Conservation (phyloP, 805 yeast genomes). For the Sugiyamaella chiloensis region DNA sequence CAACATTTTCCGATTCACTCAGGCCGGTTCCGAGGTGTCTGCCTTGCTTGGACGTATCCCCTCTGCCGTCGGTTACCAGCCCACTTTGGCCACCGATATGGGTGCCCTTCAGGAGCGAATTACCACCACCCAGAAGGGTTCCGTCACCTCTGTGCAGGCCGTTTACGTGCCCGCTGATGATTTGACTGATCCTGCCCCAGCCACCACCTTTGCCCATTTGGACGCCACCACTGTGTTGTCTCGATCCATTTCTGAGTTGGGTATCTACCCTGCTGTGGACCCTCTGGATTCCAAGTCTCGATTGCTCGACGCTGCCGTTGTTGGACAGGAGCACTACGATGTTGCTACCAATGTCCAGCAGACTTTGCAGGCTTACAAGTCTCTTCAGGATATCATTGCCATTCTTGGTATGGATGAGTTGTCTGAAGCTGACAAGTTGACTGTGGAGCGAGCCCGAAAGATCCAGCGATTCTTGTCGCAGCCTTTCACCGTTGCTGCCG, state of each 20-base stretch:
- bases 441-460: slow-evolving; percentile 99
- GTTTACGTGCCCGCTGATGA: slow-evolving; percentile 99
- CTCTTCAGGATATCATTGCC: slow-evolving; percentile 99
- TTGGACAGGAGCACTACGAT: slow-evolving; percentile 98
- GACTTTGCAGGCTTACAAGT: slow-evolving; percentile 99
- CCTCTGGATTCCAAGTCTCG: slow-evolving; percentile 99
- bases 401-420: slow-evolving; percentile 99
- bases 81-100: slow-evolving; percentile 99
- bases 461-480: slow-evolving; percentile 99
- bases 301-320: slow-evolving; percentile 94
- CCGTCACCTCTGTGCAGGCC: slow-evolving; percentile 99
- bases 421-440: slow-evolving; percentile 96
- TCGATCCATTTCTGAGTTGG: slow-evolving; percentile 99
- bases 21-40: slow-evolving; percentile 99
- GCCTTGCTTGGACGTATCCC: slow-evolving; percentile 99
- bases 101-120: slow-evolving; percentile 99
- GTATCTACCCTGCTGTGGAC: slow-evolving; percentile 99
- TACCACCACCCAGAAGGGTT: slow-evolving; percentile 99
- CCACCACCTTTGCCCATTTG: slow-evolving; percentile 99
- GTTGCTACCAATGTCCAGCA: slow-evolving; percentile 95
- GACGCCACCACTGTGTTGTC: slow-evolving; percentile 99
- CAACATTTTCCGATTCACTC: slow-evolving; percentile 99
- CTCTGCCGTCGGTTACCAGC: slow-evolving; percentile 99
- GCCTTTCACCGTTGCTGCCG: slow-evolving; percentile 99
- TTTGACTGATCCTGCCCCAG: slow-evolving; percentile 99